Base-by-base conservation (phyloP, 805 yeast genomes). In the Candida taoyuanica region DNA sequence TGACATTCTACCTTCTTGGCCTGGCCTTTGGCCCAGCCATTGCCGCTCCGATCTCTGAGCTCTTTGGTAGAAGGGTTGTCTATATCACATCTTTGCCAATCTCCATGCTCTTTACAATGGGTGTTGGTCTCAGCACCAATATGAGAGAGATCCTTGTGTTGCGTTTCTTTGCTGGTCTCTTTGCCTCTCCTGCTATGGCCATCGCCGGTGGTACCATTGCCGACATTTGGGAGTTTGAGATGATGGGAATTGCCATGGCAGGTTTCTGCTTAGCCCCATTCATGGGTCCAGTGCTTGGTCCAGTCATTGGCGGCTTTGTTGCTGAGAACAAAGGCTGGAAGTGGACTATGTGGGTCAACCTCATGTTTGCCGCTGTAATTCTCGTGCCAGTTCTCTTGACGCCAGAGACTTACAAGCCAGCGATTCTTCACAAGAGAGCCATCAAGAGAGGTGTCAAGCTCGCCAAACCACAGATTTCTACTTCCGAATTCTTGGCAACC, bases 131-230 rank as follows among this genome's bases (percentile, higher is more conserved):
- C 41, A 69, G 85, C 1, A 61, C 68, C 26, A 76, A 81, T 48
- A 78, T 84, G 47, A 67, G 76, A 41, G 66, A 73, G 9, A 67
- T 84, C 20, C 62, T 86, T 33, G 79, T 87, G 5, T 65, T 85
- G 31, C 64, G 96, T 50, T 83, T 84, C 53, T 74, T 87, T 50
- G 67, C 82, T 16, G 95, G 95, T 1, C 68, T 81, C 20, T 71
- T 81, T 34, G 86, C 93, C 2, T 78, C 89, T 2, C 94, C 93
- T 3, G 87, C 89, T 2, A 68, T 87, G 63, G 81, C 95, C 8
- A 76, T 85, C 47, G 91, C 87, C 11, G 87, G 89, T 37, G 96
- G 95, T 46, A 79, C 93, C 5, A 76, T 87, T 44, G 65, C 80
- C 38, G 96, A 87, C 62, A 61, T 86, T 33, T 87, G 89, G 79